Base-by-base conservation (phyloP, 179 eudicot genomes). In the Amaranthus tricolor region DNA sequence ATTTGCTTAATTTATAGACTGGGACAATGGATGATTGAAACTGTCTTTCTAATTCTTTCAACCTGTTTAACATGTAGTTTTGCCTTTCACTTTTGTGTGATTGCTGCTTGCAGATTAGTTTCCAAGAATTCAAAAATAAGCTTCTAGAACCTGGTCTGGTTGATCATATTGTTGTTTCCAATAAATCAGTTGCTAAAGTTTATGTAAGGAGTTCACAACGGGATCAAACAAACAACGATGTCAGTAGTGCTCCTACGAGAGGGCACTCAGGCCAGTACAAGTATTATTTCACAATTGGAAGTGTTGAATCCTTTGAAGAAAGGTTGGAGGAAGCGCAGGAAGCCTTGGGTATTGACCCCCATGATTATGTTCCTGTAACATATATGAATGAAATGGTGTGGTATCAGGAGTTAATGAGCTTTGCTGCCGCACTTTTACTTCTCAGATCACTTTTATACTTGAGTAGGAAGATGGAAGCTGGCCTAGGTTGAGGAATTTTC, bases 51-150 rank as follows among this genome's bases (percentile, higher is more conserved):
- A 5, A 10, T 10, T 43, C 64, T 9, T 40, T 9, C 17, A 1
- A 12, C 57, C 4, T 13, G 45, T 31, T 24, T 31, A 19, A 17
- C n/a, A 59, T 67, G 55, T 47, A 16, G 5, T n/a, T 21, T 16
- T 24, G 31, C 31, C 5, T 6, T 59, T 24, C n/a, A 15, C 31
- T n/a, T 61, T 66, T 54, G 47, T 21, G 13, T 71, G 51, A 62
- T 76, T 40, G 13, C 49, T 9, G 71, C 31, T 73, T 84, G 82
- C 96, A 92, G 97, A 92, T 90, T 68, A 92, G 96, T 84, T 92
- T 92, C 79, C 97, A 92, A 78, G 97, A 92, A 78, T 92, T 92
- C 72, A 90, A 85, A 80, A 92, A 87, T 78, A 92, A 90, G 86
- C 89, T 92, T 70, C 85, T 92, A 62, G 97, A 92, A 82, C 97